Evolutionary conservation across 2,329 filamentous ascomycete genomes (phyloP).

Genomic region (Fusarium citri): DNA sequence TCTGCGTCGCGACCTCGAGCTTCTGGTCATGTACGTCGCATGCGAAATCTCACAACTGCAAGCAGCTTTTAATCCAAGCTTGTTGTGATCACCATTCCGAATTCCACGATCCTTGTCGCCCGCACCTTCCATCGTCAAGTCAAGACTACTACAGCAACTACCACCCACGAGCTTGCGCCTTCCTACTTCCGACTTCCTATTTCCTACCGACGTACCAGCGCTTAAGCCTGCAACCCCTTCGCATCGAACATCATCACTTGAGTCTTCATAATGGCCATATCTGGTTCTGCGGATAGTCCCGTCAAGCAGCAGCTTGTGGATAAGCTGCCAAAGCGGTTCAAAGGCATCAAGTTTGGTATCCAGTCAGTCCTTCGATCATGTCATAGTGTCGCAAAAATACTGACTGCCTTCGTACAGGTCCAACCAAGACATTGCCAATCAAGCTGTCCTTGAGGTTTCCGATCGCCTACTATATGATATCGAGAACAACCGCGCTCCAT

Average conservation of each 20-base stretch:
- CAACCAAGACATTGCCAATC: slow-evolving; percentile 93
- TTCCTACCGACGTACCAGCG: background rate
- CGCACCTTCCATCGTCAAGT: background rate
- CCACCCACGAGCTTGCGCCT: background rate
- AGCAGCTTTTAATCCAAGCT: slow-evolving; percentile 14
- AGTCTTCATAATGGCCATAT: slow-evolving; percentile 24
- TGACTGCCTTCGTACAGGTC: slow-evolving; percentile 65
- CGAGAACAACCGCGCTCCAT: slow-evolving; percentile 79
- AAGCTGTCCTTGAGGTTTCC: slow-evolving; percentile 94
- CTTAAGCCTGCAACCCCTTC: background rate
- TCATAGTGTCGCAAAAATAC: background rate
- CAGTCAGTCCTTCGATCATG: slow-evolving; percentile 66
- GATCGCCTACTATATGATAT: slow-evolving; percentile 94
- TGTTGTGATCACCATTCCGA: slow-evolving; percentile 26
- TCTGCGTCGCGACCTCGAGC: slow-evolving; percentile 8
- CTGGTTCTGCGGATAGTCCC: slow-evolving; percentile 48
- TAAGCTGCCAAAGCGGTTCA: slow-evolving; percentile 89
- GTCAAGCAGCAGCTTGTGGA: slow-evolving; percentile 92
- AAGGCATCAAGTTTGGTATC: slow-evolving; percentile 93
- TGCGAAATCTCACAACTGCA: slow-evolving; percentile 5
- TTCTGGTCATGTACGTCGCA: slow-evolving; percentile 40
- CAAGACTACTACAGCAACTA: background rate
- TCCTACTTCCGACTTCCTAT: background rate
- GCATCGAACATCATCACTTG: background rate
- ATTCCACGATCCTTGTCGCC: slow-evolving; percentile 1